Percentiles rank a stretch among this genome's conserved stretches.
Evolutionary conservation across 768 basidiomycete genomes (phyloP).

Genomic region (Cystofilobasidium macerans): DNA sequence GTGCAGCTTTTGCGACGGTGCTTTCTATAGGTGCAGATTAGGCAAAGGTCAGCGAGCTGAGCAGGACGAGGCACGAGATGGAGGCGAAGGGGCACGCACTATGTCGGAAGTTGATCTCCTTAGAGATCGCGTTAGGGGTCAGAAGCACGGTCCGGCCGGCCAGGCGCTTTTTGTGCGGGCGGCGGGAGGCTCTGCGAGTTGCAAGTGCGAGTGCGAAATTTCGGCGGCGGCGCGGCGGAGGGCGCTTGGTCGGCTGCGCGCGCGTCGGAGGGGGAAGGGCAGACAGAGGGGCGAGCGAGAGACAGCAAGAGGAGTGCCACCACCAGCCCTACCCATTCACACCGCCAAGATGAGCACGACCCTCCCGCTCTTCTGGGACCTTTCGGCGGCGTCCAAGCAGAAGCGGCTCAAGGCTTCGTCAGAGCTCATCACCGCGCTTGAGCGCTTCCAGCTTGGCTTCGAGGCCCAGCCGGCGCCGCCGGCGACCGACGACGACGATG

Average conservation of each 20-base stretch:
- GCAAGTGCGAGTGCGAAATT: not conserved
- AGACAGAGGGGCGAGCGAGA: not conserved
- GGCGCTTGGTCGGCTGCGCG: too few species aligned
- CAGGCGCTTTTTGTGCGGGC: not conserved
- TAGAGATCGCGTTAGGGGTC: constrained; percentile 2
- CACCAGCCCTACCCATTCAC: not conserved
- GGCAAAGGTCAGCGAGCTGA: not conserved
- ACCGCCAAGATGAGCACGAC: constrained; percentile 47
- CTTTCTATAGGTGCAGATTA: constrained; percentile 2
- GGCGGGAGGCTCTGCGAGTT: not conserved
- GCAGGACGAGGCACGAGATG: not conserved
- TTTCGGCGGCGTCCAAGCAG: constrained; percentile 68
- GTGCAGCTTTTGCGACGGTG: constrained; percentile 26
- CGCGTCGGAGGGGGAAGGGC: too few species aligned
- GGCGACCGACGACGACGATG: not conserved
- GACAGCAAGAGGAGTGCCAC: not conserved
- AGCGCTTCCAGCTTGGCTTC: constrained; percentile 67
- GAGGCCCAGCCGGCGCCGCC: constrained; percentile 8
- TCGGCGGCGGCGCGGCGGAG: too few species aligned
- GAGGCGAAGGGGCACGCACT: constrained; percentile 5
- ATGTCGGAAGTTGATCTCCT: constrained; percentile 19
- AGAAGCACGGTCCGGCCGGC: not conserved
- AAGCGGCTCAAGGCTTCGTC: constrained; percentile 75
- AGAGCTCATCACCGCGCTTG: constrained; percentile 65
- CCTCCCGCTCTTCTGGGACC: constrained; percentile 84